Base-by-base conservation (phyloP, 2,329 filamentous ascomycete genomes). In the Knufia fluminis region DNA sequence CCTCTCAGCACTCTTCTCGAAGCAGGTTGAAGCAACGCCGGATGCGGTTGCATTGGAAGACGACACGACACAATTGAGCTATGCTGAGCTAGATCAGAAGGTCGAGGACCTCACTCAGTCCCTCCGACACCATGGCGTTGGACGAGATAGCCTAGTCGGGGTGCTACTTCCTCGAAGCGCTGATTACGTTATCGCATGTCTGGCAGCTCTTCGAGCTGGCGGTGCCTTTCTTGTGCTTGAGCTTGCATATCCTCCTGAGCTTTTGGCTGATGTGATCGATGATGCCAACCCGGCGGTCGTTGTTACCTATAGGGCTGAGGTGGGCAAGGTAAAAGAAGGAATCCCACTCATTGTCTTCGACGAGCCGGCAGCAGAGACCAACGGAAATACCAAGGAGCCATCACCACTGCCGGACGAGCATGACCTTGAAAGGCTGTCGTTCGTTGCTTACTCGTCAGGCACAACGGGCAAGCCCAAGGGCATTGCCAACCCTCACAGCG, bases 141-240 rank as follows among this genome's bases (percentile, higher is more conserved):
- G 79, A 50, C 81, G 85, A 52, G 85, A 91, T 65, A 76, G 74
- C 57, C 74, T 88, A 16, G 85, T 90, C 26, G 86, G 86, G 47
- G 80, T 91, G 36, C 74, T 90, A 46, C 75, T 90, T 61, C 82
- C 80, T 49, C 80, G 85, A 48, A 86, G 83, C 63, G 83, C 84
- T 43, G 77, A 88, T 66, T 88, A 90, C 66, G 83, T 91, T 53
- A 81, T 90, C 64, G 81, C 85, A 14, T 88, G 83, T 61, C 71
- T 91, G 46, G 86, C 86, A 22, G 80, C 83, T n/a, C 75, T 90
- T 33, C 79, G 83, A 52, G 85, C 86, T 1, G 86, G 85, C 46
- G 86, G 86, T 48, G 86, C 86, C 1, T 91, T 89, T 61, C 72
- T 91, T 3, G 85, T 90, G 1, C 77, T 91, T 2, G 86, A 91